These are phyloP conservation scores for Lipomyces spencermartinsiae DNA, from an alignment of 805 yeast genomes.

Conservation along the genomic window DNA sequence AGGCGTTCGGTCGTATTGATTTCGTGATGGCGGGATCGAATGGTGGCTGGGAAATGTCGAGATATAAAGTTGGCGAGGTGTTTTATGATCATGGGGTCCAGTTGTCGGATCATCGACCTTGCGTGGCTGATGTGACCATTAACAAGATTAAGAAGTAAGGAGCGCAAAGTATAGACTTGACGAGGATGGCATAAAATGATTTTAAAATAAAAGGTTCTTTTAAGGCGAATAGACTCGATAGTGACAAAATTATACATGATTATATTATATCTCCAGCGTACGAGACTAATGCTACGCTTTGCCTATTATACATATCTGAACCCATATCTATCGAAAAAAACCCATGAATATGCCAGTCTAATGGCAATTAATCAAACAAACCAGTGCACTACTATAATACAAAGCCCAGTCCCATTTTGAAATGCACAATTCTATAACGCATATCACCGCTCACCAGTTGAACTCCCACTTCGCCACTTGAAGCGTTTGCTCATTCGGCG, in stretches of 20 bases:
- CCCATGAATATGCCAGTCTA: constrained; percentile 7
- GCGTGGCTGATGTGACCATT: constrained; percentile 17
- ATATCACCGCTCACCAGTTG: constrained; percentile 1
- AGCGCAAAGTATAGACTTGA: background rate
- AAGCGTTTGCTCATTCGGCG: constrained; percentile 26
- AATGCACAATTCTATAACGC: background rate
- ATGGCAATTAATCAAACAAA: constrained; percentile 1
- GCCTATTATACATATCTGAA: constrained; percentile 2
- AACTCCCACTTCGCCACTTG: constrained; percentile 26
- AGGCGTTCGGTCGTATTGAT: constrained; percentile 13
- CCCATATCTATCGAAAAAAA: constrained; percentile 8
- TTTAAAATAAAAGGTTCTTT: no score
- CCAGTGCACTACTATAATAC: background rate
- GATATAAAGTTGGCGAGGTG: constrained; percentile 13
- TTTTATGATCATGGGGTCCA: constrained; percentile 16
- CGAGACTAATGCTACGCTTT: background rate
- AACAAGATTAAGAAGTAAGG: background rate
- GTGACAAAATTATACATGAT: background rate
- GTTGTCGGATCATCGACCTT: constrained; percentile 24
- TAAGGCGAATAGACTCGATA: background rate
- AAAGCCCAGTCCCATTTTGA: constrained; percentile 5
- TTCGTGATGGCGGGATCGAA: constrained; percentile 20
- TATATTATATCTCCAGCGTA: background rate
- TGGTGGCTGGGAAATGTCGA: background rate
- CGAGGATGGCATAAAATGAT: no score